Conservation (phyloP, 345 rosid species). For the Pugionium cornutum region DNA sequence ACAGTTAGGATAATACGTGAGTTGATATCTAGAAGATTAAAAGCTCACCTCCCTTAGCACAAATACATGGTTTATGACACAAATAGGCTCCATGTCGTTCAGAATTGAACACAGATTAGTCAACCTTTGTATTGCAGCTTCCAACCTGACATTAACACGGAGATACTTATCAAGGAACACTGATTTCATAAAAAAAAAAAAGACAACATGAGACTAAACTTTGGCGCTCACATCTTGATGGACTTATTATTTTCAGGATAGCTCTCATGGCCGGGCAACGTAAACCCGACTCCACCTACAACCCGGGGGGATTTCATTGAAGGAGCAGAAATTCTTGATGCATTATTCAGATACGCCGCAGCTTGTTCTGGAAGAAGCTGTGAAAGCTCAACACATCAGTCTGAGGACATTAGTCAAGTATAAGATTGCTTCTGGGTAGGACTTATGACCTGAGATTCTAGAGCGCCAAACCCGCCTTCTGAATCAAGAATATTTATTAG, state of each 20-base stretch:
- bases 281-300: constrained; percentile 57
- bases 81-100: constrained; percentile 99
- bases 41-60: constrained; percentile 89
- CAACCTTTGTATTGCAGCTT: constrained; percentile 99
- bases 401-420: constrained; percentile 20
- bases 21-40: constrained; percentile 10
- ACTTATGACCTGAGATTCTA: constrained; percentile 78
- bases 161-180: constrained; percentile 22
- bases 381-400: constrained; percentile 42
- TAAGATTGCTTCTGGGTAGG: constrained; percentile 7
- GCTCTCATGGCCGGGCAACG: constrained; percentile 97
- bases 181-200: constrained; percentile 15
- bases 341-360: constrained; percentile 78
- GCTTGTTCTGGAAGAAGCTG: constrained; percentile 99
- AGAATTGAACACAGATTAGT: constrained; percentile 88
- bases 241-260: constrained; percentile 87
- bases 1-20: not conserved
- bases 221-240: constrained; percentile 73
- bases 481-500: constrained; percentile 97
- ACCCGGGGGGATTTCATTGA: constrained; percentile 81
- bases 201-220: not conserved
- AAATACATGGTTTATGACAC: constrained; percentile 95
- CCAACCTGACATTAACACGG: constrained; percentile 68
- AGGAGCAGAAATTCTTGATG: constrained; percentile 63
- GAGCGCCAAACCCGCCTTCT: constrained; percentile 98